These are phyloP conservation scores for Candida maris DNA, from an alignment of 805 yeast species.

Conservation along the genomic window DNA sequence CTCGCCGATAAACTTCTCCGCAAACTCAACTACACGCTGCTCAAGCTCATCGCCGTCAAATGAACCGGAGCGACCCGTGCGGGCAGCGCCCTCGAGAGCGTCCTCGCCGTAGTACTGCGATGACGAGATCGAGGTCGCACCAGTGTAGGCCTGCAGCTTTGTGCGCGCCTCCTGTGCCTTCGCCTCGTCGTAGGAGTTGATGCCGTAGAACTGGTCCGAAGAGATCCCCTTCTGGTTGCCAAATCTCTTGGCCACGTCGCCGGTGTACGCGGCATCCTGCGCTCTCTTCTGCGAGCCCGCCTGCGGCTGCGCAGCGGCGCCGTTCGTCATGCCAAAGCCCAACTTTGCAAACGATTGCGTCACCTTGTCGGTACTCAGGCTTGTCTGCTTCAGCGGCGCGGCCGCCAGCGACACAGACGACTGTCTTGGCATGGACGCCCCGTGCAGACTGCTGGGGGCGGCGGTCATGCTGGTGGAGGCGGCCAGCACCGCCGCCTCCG, in stretches of 20 bases:
- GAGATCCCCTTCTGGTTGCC: constrained; percentile 93
- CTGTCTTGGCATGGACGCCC: constrained; percentile 12
- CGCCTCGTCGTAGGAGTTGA: constrained; percentile 74
- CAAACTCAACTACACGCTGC: constrained; percentile 52
- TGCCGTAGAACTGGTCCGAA: constrained; percentile 90
- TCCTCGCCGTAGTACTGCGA: constrained; percentile 81
- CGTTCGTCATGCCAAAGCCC: constrained; percentile 83
- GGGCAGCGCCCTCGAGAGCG: constrained; percentile 26
- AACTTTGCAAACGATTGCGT: constrained; percentile 74
- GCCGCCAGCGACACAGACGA: constrained; percentile 13
- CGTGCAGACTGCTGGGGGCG: constrained; percentile 12
- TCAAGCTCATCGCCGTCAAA: constrained; percentile 46
- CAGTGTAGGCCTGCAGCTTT: constrained; percentile 78
- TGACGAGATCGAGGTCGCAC: constrained; percentile 89
- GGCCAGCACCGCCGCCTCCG: constrained; percentile 13
- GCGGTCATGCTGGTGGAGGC: constrained; percentile 2
- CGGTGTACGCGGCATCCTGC: constrained; percentile 53
- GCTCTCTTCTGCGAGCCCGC: constrained; percentile 21
- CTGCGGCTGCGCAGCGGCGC: constrained; percentile 44
- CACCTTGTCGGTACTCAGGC: constrained; percentile 38
- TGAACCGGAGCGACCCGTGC: constrained; percentile 26
- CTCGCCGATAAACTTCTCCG: constrained; percentile 69
- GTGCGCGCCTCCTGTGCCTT: constrained; percentile 75
- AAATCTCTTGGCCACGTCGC: constrained; percentile 70
- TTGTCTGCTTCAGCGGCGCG: constrained; percentile 18